Evolutionary conservation across 2,329 filamentous ascomycete genomes (phyloP), one percentile per base, ranked within the genome.

Genomic region (Amesomyces nigricolor): DNA sequence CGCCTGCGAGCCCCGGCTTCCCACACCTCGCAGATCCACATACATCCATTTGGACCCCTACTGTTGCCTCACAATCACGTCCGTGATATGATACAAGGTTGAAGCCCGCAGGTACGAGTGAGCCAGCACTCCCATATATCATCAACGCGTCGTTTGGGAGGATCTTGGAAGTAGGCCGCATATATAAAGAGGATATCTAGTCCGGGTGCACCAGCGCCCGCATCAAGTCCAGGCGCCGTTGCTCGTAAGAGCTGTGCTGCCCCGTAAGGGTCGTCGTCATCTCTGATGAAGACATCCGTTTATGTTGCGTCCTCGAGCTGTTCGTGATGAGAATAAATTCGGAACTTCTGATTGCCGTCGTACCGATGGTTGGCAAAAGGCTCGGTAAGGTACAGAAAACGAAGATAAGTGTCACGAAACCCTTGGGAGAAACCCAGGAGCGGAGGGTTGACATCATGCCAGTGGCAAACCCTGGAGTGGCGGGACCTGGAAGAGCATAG

Each of bases 141-240:
- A 35, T 35, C 39, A 44, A 37, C 16, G 43, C 38, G 38, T 44
- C 39, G 39, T 43, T 44, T 22, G 26, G 48, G 38, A 43, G 48
- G 39, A 51, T 51, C 48, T 51, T 51, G 48, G 39, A 51, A 51
- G 48, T 51, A 51, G 38, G 38, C 48, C 39, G 38, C 22, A 44
- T 51, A 26, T 51, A 26, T 26, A 51, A 51, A 51, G 38, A 51
- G 38, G n/a, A 37, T 37, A 35, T 51, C 48, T 35, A 51, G 39
- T 35, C 48, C 48, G 26, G 48, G 38, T 44, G 39, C 39, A 51
- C 48, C 48, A 51, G 39, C 38, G 38, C 48, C 48, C 48, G 48
- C 48, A 35, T 35, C 48, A 51, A n/a, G 48, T 44, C 48, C 39
- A 51, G 48, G 48, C 22, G 39, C 22, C 39, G 48, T 51, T 39